phyloP scores from a whole-genome alignment of 1,284 basidiomycete genomes.

The Omphalotus olearius region DNA sequence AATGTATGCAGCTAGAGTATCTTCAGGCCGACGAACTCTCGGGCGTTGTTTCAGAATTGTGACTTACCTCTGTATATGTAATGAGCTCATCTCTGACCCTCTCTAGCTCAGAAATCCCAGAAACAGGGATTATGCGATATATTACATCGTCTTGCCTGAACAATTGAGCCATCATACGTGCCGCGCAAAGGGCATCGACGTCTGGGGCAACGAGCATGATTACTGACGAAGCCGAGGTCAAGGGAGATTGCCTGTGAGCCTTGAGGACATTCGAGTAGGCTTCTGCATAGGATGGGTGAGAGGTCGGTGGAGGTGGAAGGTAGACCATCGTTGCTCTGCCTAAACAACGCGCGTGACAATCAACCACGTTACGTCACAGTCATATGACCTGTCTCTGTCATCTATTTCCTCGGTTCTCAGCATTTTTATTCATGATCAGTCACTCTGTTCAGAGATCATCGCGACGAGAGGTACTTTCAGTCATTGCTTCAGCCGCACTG shows the following conservation, averaged over 20 bases:
- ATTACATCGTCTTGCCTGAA: conserved; percentile 93
- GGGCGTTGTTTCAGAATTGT: neutral
- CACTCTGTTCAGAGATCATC: no score
- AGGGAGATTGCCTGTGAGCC: conserved; percentile 68
- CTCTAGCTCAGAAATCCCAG: conserved; percentile 77
- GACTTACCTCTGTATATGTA: conserved; percentile 63
- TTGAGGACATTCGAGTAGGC: conserved; percentile 77
- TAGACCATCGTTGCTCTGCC: conserved; percentile 47
- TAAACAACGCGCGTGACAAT: neutral
- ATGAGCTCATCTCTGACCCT: conserved; percentile 64
- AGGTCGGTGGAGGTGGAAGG: conserved; percentile 62
- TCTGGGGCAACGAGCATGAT: conserved; percentile 86
- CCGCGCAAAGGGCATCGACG: conserved; percentile 87
- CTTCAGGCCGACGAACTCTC: conserved; percentile 8
- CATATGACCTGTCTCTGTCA: no score
- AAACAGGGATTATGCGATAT: conserved; percentile 89
- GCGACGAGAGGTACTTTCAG: no score
- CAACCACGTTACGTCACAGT: neutral
- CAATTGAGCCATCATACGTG: conserved; percentile 84
- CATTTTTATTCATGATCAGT: no score
- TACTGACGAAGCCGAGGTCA: conserved; percentile 75
- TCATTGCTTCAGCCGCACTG: no score
- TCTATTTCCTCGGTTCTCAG: no score
- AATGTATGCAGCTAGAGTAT: conserved; percentile 77
- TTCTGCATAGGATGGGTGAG: conserved; percentile 68